These are phyloP conservation scores for Ilyonectria mors-panacis DNA, from an alignment of 2,329 filamentous ascomycete genomes.

Conservation along the genomic window DNA sequence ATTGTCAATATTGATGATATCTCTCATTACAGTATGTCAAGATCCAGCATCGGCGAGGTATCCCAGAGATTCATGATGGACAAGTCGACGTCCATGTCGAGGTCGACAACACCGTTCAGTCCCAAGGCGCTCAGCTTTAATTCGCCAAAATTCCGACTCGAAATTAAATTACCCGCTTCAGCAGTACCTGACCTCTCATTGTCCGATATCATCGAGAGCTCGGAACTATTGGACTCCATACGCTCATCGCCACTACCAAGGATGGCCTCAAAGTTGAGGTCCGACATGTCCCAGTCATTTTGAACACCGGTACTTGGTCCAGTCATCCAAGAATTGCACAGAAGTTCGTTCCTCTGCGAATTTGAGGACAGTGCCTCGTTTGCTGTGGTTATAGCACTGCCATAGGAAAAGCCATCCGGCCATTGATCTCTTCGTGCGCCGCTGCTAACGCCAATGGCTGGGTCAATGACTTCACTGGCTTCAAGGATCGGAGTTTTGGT, in stretches of 20 bases:
- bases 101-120: constrained; percentile 25
- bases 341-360: not conserved
- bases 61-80: constrained; percentile 30
- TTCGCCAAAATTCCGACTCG: constrained; percentile 7
- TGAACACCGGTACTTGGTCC: not conserved
- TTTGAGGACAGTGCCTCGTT: not conserved
- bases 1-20: not conserved
- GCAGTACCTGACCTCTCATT: constrained; percentile 2
- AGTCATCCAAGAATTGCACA: not conserved
- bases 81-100: constrained; percentile 33
- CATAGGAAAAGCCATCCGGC: not conserved
- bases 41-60: not conserved
- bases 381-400: not conserved
- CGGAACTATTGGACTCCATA: constrained; percentile 9
- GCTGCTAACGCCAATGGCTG: not conserved
- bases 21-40: not conserved
- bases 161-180: not conserved
- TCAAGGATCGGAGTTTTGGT: not conserved
- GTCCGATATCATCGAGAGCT: not conserved
- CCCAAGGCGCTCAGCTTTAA: constrained; percentile 24
- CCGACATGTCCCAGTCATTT: constrained; percentile 34
- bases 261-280: constrained; percentile 35
- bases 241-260: constrained; percentile 6
- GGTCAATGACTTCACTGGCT: not conserved
- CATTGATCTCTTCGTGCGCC: not conserved